Evolutionary conservation across 768 basidiomycete species (phyloP), one percentile per base, ranked within the genome.

Genomic region (Plicaturopsis crispa): DNA sequence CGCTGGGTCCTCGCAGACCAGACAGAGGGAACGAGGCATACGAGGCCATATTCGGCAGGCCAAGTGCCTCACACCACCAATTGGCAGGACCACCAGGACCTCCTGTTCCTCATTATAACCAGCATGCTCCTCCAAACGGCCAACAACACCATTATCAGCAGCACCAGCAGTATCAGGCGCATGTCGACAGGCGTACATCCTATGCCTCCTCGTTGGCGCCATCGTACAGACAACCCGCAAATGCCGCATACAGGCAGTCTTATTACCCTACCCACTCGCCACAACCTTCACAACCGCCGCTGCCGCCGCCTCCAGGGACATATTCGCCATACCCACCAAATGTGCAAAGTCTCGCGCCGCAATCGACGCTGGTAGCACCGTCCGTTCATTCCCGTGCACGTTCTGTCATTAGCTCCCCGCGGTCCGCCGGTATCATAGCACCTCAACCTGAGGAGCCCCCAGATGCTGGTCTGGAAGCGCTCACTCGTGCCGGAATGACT

Each of bases 31-130:
- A 75, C 59, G 75, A 78, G 39, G 87, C 87, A 33, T 91, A 88
- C 65, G 84, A 89, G 59, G 76, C 80, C 53, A 89, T 91, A 63
- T 91, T 91, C 60, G 86, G 86, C 18, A 73, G 87, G 18, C 82
- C 85, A 36, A 74, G 75, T 36, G 62, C 68, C 33, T 47, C 65
- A 22, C 77, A 78, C 56, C 80, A 78, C 48, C 59, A 65, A n/a
- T n/a, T n/a, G n/a, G n/a, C n/a, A n/a, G n/a, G n/a, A n/a, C n/a
- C n/a, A n/a, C n/a, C n/a, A n/a, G n/a, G n/a, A n/a, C 35, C 61
- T 62, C 41, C 42, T 49, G 22, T 19, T 46, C 12, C 43, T 34
- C 18, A 40, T 49, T 36, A 48, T 53, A 33, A 46, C 51, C 36
- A 46, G 47, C 42, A 31, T 43, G 21, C 52, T 56, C 41, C 44